These are phyloP conservation scores for Austroboletus niveus DNA, from an alignment of 1,284 basidiomycete species.

Conservation along the genomic window DNA sequence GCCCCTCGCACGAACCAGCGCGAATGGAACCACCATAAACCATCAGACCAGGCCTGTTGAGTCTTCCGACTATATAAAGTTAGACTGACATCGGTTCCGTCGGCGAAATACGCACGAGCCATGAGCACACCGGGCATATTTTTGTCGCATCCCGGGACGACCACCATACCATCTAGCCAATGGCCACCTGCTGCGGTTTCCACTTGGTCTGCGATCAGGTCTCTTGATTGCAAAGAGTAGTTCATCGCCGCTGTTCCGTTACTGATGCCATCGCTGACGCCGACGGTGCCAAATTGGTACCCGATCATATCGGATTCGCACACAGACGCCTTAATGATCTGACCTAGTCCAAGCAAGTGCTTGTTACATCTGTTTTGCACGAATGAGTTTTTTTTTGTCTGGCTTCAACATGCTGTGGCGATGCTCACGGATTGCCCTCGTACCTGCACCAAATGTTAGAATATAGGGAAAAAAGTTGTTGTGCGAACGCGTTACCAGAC, in stretches of 20 bases:
- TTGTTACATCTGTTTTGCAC: slow-evolving; percentile 73
- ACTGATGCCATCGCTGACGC: slow-evolving; percentile 96
- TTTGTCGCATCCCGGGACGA: slow-evolving; percentile 95
- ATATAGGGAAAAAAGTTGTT: slow-evolving; percentile 6
- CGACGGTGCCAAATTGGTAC: slow-evolving; percentile 97
- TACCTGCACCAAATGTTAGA: slow-evolving; percentile 53
- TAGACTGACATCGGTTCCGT: slow-evolving; percentile 16
- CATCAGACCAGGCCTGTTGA: slow-evolving; percentile 95
- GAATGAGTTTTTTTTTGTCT: slow-evolving; percentile 1
- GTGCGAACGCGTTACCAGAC: slow-evolving; percentile 70
- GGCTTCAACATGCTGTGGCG: neutral
- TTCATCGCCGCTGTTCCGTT: slow-evolving; percentile 95
- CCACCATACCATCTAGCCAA: slow-evolving; percentile 98
- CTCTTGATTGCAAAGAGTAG: slow-evolving; percentile 93
- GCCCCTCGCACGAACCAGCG: slow-evolving; percentile 82
- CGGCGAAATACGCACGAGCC: slow-evolving; percentile 64
- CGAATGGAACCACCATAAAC: slow-evolving; percentile 96
- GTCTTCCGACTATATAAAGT: slow-evolving; percentile 67
- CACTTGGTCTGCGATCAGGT: slow-evolving; percentile 95
- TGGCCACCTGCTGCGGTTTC: slow-evolving; percentile 97
- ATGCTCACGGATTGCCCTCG: slow-evolving; percentile 81
- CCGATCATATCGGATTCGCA: slow-evolving; percentile 76
- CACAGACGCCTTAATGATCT: slow-evolving; percentile 83
- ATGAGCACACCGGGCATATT: slow-evolving; percentile 98
- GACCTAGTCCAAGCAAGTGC: slow-evolving; percentile 87